Evolutionary conservation across 805 yeast genomes (phyloP).

Genomic region (Kluyveromyces wickerhamii): DNA sequence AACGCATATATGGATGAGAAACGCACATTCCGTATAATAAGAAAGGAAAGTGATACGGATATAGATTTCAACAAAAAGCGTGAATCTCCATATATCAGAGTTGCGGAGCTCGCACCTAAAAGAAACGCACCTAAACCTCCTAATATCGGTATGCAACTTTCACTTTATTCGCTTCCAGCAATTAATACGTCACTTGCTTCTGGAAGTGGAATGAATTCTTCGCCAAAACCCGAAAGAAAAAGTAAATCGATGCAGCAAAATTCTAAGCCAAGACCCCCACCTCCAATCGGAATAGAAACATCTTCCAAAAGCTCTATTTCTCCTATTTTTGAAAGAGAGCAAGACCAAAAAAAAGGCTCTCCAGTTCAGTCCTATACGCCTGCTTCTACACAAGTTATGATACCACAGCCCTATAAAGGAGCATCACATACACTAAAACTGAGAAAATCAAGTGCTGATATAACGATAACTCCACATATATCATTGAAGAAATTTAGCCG

Average conservation of each 20-base stretch:
- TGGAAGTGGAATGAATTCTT: neutral
- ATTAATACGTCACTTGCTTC: neutral
- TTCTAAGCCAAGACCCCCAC: slow-evolving; percentile 15
- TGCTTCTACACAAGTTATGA: slow-evolving; percentile 35
- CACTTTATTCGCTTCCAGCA: slow-evolving; percentile 4
- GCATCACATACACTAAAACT: slow-evolving; percentile 13
- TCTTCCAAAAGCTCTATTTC: neutral
- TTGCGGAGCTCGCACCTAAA: slow-evolving; percentile 52
- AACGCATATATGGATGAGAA: slow-evolving; percentile 11
- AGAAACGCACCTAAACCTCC: slow-evolving; percentile 73
- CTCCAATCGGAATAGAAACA: slow-evolving; percentile 10
- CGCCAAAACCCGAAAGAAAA: slow-evolving; percentile 13
- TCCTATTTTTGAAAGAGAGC: neutral
- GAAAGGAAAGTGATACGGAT: slow-evolving; percentile 56
- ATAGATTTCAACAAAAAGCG: slow-evolving; percentile 78
- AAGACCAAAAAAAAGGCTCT: slow-evolving; percentile 10
- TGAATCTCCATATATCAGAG: slow-evolving; percentile 56
- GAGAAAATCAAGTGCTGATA: slow-evolving; percentile 9
- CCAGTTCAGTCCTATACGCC: slow-evolving; percentile 35
- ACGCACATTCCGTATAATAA: slow-evolving; percentile 56
- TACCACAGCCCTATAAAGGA: slow-evolving; percentile 37
- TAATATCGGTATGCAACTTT: slow-evolving; percentile 16
- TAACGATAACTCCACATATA: slow-evolving; percentile 11
- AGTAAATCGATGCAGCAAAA: slow-evolving; percentile 10
- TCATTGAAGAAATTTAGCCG: slow-evolving; percentile 15